phyloP scores from a whole-genome alignment of 2,329 filamentous ascomycete species.

The Paracoccidioides lutzii region DNA sequence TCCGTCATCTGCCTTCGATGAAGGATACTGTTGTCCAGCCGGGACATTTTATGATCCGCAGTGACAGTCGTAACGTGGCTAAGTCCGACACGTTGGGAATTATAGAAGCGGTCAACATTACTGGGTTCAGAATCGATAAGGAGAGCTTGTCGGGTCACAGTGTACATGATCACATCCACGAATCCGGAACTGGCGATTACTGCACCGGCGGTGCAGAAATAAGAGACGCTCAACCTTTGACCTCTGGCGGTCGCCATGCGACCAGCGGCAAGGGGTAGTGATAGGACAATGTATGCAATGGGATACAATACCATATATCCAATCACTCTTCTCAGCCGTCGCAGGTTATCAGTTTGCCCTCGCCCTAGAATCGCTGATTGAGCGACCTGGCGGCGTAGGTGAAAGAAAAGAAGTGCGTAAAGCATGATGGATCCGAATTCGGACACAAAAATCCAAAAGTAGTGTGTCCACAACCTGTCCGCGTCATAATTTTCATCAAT shows the following conservation, averaged over 20 bases:
- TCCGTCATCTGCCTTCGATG: not conserved
- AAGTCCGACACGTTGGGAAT: slow-evolving; percentile 3
- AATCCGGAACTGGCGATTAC: slow-evolving; percentile 47
- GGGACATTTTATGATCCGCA: slow-evolving; percentile 3
- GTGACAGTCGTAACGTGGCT: slow-evolving; percentile 10
- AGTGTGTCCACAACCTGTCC: slow-evolving; percentile 40
- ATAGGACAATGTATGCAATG: slow-evolving; percentile 46
- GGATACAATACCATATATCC: slow-evolving; percentile 37
- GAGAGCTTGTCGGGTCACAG: slow-evolving; percentile 43
- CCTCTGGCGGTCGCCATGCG: slow-evolving; percentile 31
- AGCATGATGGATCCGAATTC: slow-evolving; percentile 40
- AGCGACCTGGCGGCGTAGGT: slow-evolving; percentile 34
- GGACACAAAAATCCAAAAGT: slow-evolving; percentile 42
- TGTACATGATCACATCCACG: slow-evolving; percentile 47
- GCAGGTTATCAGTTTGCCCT: slow-evolving; percentile 26
- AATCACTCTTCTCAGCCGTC: slow-evolving; percentile 30
- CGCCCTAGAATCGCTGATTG: slow-evolving; percentile 25
- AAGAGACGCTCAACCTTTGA: slow-evolving; percentile 23
- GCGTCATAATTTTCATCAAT: slow-evolving; percentile 30
- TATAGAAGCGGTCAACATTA: slow-evolving; percentile 20
- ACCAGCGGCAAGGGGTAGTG: slow-evolving; percentile 47
- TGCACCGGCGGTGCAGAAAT: slow-evolving; percentile 41
- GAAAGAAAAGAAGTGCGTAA: slow-evolving; percentile 38
- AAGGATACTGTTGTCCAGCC: slow-evolving; percentile 2
- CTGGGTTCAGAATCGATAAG: slow-evolving; percentile 38